A percentile compares a stretch with the other conserved stretches of the same genome.
Evolutionary conservation across 352 stramenopile species (phyloP).

Genomic region (Phytopythium boreale): DNA sequence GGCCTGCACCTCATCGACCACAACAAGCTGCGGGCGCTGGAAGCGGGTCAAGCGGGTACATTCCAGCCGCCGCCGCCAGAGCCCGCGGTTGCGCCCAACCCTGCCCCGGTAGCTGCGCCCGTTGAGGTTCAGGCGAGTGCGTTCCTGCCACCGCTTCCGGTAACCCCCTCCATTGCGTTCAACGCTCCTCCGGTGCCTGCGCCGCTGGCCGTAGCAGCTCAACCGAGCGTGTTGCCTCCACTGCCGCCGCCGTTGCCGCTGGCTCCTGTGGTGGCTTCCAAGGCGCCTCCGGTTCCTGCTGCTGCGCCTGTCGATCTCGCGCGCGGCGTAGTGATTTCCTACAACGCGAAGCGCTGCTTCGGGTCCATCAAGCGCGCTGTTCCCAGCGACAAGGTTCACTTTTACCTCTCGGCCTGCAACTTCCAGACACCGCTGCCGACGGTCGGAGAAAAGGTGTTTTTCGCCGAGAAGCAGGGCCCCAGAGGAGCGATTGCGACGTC

Average conservation of each 20-base stretch:
- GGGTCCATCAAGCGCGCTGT: background rate
- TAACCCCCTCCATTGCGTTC: background rate
- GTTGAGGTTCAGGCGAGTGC: too few species aligned
- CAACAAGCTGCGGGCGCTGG: background rate
- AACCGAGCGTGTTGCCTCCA: background rate
- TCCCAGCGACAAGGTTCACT: background rate
- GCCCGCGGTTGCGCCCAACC: background rate
- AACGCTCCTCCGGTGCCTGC: background rate
- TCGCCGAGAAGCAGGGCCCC: background rate
- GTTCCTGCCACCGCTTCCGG: too few species aligned
- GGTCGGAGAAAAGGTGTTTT: background rate
- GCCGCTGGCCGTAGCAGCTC: background rate
- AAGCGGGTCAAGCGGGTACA: background rate
- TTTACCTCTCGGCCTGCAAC: background rate
- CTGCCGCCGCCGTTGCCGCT: background rate
- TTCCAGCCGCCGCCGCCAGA: background rate
- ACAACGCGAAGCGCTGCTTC: background rate
- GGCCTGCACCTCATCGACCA: constrained; percentile 2
- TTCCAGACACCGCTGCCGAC: background rate
- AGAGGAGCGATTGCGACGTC: background rate
- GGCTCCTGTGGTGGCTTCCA: background rate
- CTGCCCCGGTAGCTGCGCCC: background rate
- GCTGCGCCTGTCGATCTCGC: background rate
- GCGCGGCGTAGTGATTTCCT: background rate
- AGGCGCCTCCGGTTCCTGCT: background rate